phyloP scores from a whole-genome alignment of 75 land plant genomes.

The Gnetum montanum region DNA sequence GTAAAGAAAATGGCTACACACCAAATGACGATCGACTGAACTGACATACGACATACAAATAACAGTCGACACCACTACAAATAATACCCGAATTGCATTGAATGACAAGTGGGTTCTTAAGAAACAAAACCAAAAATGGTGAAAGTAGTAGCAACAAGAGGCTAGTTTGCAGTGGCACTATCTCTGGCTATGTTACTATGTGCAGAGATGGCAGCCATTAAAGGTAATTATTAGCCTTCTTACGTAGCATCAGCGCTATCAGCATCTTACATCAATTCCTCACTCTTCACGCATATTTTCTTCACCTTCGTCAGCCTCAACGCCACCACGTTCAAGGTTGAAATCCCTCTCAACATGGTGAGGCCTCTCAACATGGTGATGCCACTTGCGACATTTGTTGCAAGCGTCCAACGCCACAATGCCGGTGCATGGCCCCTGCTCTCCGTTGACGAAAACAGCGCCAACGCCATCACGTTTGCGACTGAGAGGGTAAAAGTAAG shows the following conservation, averaged over 20 bases:
- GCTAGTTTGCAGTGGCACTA: no score
- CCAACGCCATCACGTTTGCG: slow-evolving; percentile 13
- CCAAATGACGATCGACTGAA: no score
- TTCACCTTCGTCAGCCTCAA: slow-evolving; percentile 26
- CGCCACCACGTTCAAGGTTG: slow-evolving; percentile 12
- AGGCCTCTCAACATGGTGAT: no score
- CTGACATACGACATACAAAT: no score
- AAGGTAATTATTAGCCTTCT: slow-evolving; percentile 1
- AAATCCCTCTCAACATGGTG: slow-evolving; percentile 6
- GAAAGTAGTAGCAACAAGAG: no score
- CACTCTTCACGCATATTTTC: slow-evolving; percentile 38
- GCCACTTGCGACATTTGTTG: slow-evolving; percentile 26
- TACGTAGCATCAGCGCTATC: slow-evolving; percentile 1
- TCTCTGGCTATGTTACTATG: no score
- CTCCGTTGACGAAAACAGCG: slow-evolving; percentile 51
- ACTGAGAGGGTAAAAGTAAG: slow-evolving; percentile 28
- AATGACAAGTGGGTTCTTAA: no score
- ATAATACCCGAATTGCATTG: no score
- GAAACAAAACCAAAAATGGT: no score
- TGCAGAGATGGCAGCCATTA: no score
- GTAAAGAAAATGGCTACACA: no score
- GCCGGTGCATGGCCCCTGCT: slow-evolving; percentile 38
- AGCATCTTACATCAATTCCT: slow-evolving; percentile 20
- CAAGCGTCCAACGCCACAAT: slow-evolving; percentile 14
- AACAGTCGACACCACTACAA: no score